These are phyloP conservation scores for Gossypium arboreum DNA, from an alignment of 345 rosid genomes.

Conservation along the genomic window DNA sequence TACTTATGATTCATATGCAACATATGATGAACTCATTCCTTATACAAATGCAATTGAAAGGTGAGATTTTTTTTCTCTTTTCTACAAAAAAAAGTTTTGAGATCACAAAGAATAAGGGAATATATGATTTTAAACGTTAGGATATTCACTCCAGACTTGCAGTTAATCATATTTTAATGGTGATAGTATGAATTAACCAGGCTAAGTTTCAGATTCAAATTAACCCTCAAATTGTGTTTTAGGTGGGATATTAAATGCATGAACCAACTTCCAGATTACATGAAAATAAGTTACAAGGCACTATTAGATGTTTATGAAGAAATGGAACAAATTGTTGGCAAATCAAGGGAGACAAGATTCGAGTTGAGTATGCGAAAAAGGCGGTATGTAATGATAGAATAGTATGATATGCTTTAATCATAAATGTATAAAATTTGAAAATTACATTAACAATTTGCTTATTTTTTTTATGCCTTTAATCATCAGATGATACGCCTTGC, in stretches of 20 bases:
- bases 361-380: constrained; percentile 27
- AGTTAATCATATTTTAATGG: too few species aligned
- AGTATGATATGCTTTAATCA: not conserved
- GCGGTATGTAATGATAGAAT: constrained; percentile 11
- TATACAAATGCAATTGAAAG: not conserved
- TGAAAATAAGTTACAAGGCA: constrained; percentile 32
- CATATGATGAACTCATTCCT: constrained; percentile 13
- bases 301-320: constrained; percentile 30
- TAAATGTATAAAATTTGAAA: not conserved
- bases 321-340: constrained; percentile 19
- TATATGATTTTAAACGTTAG: too few species aligned
- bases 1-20: constrained; percentile 10
- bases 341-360: constrained; percentile 18
- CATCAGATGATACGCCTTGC: constrained; percentile 24
- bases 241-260: constrained; percentile 1
- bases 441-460: too few species aligned
- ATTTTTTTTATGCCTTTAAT: not conserved
- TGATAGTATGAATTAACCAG: too few species aligned
- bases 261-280: constrained; percentile 27
- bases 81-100: too few species aligned
- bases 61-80: not conserved
- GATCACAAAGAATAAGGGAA: too few species aligned
- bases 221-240: not conserved
- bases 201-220: not conserved
- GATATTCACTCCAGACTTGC: too few species aligned